Base-by-base conservation (phyloP, 2,329 filamentous ascomycete species). In the Aspergillus fumigatiaffinis region DNA sequence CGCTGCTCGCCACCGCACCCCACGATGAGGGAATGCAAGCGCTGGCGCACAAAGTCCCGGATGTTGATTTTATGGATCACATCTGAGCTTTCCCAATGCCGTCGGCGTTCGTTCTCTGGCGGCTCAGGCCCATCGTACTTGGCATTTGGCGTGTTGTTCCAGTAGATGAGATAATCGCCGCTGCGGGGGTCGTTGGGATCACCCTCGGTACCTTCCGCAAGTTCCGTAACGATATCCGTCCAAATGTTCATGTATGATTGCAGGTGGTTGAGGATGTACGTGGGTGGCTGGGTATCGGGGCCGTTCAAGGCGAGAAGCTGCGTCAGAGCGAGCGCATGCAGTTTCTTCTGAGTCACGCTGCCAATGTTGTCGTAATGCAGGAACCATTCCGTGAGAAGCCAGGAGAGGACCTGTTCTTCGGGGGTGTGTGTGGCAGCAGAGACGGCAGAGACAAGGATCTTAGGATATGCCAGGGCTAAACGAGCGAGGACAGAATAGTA, bases 401-500 rank as follows among this genome's bases (percentile, higher is more conserved):
- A 80, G 21, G 68, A 63, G 14, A 79, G 60, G 2, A 66, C 63
- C 35, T 73, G 64, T 46, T 77, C 72, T 54, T 73, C 67, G 2
- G 68, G 58, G 12, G 68, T 65, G 14, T 66, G 65, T 23, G 69
- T 69, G 9, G 76, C 70, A 10, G 75, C 70, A 8, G 69, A 67
- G 52, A 84, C 67, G 0, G 80, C 81, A 49, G 80, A 77, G 12
- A 87, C 77, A 63, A 96, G 88, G 1, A 89, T 78, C 2, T 75
- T 75, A 0, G 92, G 90, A 41, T 89, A 88, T 0, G 87, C 86
- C 2, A 96, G 77, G 0, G 87, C 84, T 17, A 97, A 82, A 1
- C 92, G 88, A 1, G 91, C 87, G 2, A 99, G 80, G 2, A 97
- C 86, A 4, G 86, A 84, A 68, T 96, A 89, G 71, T 96, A 96